Conservation (phyloP, 2,329 filamentous ascomycete species). For the Aspergillus sp. region DNA sequence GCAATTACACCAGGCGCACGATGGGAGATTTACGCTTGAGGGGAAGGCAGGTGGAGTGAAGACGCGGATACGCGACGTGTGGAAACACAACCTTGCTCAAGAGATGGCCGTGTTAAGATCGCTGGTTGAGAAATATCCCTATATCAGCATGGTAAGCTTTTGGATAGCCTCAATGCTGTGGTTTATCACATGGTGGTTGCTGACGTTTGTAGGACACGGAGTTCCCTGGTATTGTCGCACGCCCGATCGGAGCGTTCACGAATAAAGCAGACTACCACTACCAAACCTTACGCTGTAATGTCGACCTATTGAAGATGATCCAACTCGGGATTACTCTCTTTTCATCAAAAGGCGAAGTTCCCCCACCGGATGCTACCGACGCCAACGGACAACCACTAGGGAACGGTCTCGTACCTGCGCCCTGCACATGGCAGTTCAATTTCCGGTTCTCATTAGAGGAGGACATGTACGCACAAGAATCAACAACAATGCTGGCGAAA, state of each 20-base stretch:
- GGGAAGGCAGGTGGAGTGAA: slow-evolving; percentile 65
- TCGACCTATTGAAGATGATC: slow-evolving; percentile 96
- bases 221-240: slow-evolving; percentile 95
- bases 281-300: slow-evolving; percentile 94
- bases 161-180: background rate
- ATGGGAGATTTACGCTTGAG: slow-evolving; percentile 58
- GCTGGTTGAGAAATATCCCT: slow-evolving; percentile 87
- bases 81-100: slow-evolving; percentile 87
- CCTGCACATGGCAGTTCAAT: slow-evolving; percentile 98
- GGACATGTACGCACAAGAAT: slow-evolving; percentile 97
- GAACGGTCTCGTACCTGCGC: slow-evolving; percentile 63
- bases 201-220: slow-evolving; percentile 76
- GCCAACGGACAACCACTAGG: slow-evolving; percentile 55
- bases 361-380: slow-evolving; percentile 68
- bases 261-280: slow-evolving; percentile 99
- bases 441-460: slow-evolving; percentile 93
- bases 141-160: slow-evolving; percentile 88
- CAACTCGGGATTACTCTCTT: slow-evolving; percentile 95
- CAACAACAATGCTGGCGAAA: slow-evolving; percentile 86
- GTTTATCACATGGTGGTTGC: background rate
- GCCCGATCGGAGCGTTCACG: slow-evolving; percentile 91
- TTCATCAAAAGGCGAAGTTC: slow-evolving; percentile 84
- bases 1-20: slow-evolving; percentile 54
- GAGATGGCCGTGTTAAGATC: slow-evolving; percentile 86
- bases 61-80: slow-evolving; percentile 90